Evolutionary conservation across 176 grass and related monocot genomes (phyloP).

Genomic region (Elaeis guineensis): DNA sequence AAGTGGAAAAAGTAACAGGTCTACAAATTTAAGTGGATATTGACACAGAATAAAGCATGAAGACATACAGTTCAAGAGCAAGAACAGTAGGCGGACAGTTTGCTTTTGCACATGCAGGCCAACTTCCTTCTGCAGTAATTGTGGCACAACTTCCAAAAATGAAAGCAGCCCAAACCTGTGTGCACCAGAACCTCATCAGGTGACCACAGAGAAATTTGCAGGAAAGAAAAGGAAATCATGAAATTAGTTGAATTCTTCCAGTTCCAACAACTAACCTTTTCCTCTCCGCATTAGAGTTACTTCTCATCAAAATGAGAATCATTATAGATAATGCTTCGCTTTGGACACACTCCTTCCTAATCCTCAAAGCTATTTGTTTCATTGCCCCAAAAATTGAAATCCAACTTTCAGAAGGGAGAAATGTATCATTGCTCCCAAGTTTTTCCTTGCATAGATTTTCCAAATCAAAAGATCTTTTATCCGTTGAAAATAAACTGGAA

Average conservation of each 20-base stretch:
- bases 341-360: slow-evolving; percentile 39
- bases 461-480: slow-evolving; percentile 4
- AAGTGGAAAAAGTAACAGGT: slow-evolving; percentile 5
- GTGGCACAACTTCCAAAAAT: slow-evolving; percentile 53
- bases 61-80: slow-evolving; percentile 83
- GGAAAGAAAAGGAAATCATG: slow-evolving; percentile 18
- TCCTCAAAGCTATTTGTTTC: slow-evolving; percentile 35
- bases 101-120: slow-evolving; percentile 57
- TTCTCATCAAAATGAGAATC: slow-evolving; percentile 68
- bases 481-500: slow-evolving; percentile 4
- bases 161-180: slow-evolving; percentile 63
- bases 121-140: slow-evolving; percentile 58
- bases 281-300: slow-evolving; percentile 45
- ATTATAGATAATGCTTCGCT: slow-evolving; percentile 67
- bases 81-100: slow-evolving; percentile 72
- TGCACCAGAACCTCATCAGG: slow-evolving; percentile 21
- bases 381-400: slow-evolving; percentile 42
- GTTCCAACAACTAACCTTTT: slow-evolving; percentile 43
- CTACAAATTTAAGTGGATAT: slow-evolving; percentile 13
- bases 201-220: background rate
- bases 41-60: slow-evolving; percentile 12
- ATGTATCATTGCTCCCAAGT: slow-evolving; percentile 16
- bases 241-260: no score
- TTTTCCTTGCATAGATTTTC: slow-evolving; percentile 24
- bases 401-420: slow-evolving; percentile 56